Percentiles rank a stretch among this genome's conserved stretches.
phyloP scores from a whole-genome alignment of 1,284 basidiomycete species.

The Papiliotrema nemorosa region DNA sequence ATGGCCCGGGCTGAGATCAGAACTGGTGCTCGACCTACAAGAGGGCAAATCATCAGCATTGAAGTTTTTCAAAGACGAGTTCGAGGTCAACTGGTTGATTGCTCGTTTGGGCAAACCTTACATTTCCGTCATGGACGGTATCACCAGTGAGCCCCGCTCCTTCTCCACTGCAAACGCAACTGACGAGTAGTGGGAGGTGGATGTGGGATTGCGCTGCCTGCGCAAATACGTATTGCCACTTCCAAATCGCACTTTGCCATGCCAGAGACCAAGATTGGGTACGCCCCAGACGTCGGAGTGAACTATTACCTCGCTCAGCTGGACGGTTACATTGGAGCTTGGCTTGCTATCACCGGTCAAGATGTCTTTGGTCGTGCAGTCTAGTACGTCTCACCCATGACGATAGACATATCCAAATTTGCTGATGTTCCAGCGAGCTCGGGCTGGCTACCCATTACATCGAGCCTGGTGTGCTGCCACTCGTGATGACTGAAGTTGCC shows the following conservation, averaged over 20 bases:
- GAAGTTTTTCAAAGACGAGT: slow-evolving; percentile 90
- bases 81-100: slow-evolving; percentile 82
- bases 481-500: slow-evolving; percentile 53
- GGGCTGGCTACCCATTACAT: slow-evolving; percentile 90
- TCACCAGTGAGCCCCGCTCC: slow-evolving; percentile 67
- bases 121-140: slow-evolving; percentile 83
- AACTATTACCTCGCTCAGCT: slow-evolving; percentile 83
- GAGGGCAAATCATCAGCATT: slow-evolving; percentile 56
- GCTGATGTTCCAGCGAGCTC: slow-evolving; percentile 60
- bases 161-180: background rate
- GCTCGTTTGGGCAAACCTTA: slow-evolving; percentile 80
- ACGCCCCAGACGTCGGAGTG: slow-evolving; percentile 67
- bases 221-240: slow-evolving; percentile 88
- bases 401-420: background rate
- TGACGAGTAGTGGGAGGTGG: slow-evolving; percentile 82
- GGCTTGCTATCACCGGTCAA: slow-evolving; percentile 84
- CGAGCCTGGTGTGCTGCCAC: slow-evolving; percentile 67
- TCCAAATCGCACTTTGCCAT: slow-evolving; percentile 92
- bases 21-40: slow-evolving; percentile 32
- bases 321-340: slow-evolving; percentile 89
- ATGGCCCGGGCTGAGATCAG: slow-evolving; percentile 9
- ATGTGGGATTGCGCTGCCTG: slow-evolving; percentile 82
- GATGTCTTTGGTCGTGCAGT: slow-evolving; percentile 70
- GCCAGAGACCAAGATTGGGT: slow-evolving; percentile 90
- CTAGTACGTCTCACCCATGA: slow-evolving; percentile 60